Base-by-base conservation (phyloP, 2,329 filamentous ascomycete genomes). In the Apiospora aurea region DNA sequence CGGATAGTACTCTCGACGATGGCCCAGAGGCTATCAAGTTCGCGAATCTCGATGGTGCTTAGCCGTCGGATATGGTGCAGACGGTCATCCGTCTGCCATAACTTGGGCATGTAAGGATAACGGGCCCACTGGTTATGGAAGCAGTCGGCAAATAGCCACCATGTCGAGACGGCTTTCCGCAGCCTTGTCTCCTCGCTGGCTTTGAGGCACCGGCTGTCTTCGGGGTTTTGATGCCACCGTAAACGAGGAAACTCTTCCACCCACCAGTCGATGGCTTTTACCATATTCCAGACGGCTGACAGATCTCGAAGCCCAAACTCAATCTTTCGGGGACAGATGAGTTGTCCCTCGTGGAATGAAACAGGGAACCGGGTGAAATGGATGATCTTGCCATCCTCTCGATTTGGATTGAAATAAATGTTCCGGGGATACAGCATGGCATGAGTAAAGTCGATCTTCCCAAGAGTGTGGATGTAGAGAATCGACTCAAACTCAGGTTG, bases 111-210 rank as follows among this genome's bases (percentile, higher is more conserved):
- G 29, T 70, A 72, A 2, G 71, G 72, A 57, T 75, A 70, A 38
- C 80, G 78, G 13, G 80, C 82, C 47, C 80, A 79, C 44, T 83
- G 83, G 14, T 84, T 83, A 67, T 89, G 87, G 72, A 89, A 89
- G 73, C 87, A 85, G 46, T 83, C 82, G 8, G 86, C 82, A 73
- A 87, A 89, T 4, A 87, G 81, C 87, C 87, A 88, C 87, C 87
- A 90, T 44, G 82, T 79, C 69, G 87, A 88, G 43, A 89, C 77
- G 0, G 86, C 87, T 73, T 83, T 82, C 6, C 88, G 84, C 69
- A 89, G 81, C 67, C 87, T 83, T n/a, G 78, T 74, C 41, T 81
- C 81, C 75, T 90, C 88, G 38, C 82, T 78, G 0, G 77, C 70
- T 10, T 78, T 78, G 7, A 89, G 81, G 49, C 81, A 81, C 21